Evolutionary conservation across 2,329 filamentous ascomycete genomes (phyloP), one percentile per base, ranked within the genome.

Genomic region (Colletotrichum musae): DNA sequence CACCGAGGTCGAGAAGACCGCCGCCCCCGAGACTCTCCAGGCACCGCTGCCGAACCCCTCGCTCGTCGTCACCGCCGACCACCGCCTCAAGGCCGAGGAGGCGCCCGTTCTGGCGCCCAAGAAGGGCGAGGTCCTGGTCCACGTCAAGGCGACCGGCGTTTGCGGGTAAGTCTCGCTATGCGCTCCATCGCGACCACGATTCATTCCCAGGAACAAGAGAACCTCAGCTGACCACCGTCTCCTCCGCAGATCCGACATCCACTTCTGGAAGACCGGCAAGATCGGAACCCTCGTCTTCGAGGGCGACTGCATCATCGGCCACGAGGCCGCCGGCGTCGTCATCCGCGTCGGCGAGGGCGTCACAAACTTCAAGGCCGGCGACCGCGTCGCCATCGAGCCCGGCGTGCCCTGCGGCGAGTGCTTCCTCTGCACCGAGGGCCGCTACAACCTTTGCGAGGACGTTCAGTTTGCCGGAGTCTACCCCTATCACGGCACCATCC

Each of bases 351-450:
- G 89, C 18, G 81, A 87, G 58, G 86, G 83, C 26, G 88, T 91
- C 15, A 81, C 78, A 10, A 77, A 83, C 66, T 74, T 91, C 13
- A 83, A 85, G 71, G 81, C 84, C 80, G 89, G 89, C 12, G 91
- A 93, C 74, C 82, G 89, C 59, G 89, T 93, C 10, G 90, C 91
- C 4, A 79, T 93, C 16, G 91, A 93, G 73, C 89, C 90, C 0
- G 89, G 90, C 21, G 87, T 91, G 1, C 88, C 91, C 0, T 93
- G 91, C 74, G 84, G 83, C 12, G 77, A 81, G 41, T 92, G 90
- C 75, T 89, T 87, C 73, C 81, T 89, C 18, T 92, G 90, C 74
- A 78, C 78, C 58, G 84, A 85, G 28, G 90, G 89, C 3, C 86
- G 88, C 12, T 91, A 91, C 73, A 91, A 91, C 73, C 85, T 91